phyloP scores from a whole-genome alignment of 805 yeast genomes.

The Candida nonsorbophila region DNA sequence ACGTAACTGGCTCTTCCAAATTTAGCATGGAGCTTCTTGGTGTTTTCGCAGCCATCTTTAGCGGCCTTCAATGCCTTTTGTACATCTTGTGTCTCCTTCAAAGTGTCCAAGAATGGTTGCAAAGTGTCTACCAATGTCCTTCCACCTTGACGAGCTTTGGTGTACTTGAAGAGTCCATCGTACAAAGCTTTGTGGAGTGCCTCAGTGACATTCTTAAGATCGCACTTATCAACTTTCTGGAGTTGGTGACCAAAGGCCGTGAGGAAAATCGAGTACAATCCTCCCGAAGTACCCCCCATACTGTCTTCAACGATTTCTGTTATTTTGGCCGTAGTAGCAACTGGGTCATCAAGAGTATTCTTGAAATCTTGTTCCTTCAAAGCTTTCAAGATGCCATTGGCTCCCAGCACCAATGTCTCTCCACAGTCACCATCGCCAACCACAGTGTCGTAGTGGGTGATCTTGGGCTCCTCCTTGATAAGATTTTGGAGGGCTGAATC shows the following conservation, averaged over 20 bases:
- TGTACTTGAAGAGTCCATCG: slow-evolving; percentile 73
- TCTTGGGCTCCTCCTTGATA: slow-evolving; percentile 58
- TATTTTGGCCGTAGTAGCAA: slow-evolving; percentile 57
- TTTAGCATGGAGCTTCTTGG: slow-evolving; percentile 71
- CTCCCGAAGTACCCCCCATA: slow-evolving; percentile 99
- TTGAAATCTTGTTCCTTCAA: slow-evolving; percentile 34
- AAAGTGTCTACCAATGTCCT: slow-evolving; percentile 86
- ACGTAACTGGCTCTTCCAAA: slow-evolving; percentile 95
- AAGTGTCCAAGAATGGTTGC: slow-evolving; percentile 75
- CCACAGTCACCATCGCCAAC: slow-evolving; percentile 99
- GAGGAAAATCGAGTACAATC: slow-evolving; percentile 79
- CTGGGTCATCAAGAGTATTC: slow-evolving; percentile 38
- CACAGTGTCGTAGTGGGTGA: slow-evolving; percentile 78
- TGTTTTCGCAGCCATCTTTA: slow-evolving; percentile 66
- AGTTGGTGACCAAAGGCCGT: slow-evolving; percentile 63
- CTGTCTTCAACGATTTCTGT: slow-evolving; percentile 80
- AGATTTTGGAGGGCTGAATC: slow-evolving; percentile 34
- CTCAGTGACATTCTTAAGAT: slow-evolving; percentile 32
- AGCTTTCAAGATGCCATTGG: slow-evolving; percentile 59
- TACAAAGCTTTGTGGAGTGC: slow-evolving; percentile 54
- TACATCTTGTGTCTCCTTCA: slow-evolving; percentile 47
- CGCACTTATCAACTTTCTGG: slow-evolving; percentile 31
- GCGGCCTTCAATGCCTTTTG: slow-evolving; percentile 65
- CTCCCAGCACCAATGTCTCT: slow-evolving; percentile 81
- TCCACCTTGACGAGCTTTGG: slow-evolving; percentile 85